Evolutionary conservation across 2,329 filamentous ascomycete species (phyloP), one percentile per base, ranked within the genome.

Genomic region (Aspergillus sp.): DNA sequence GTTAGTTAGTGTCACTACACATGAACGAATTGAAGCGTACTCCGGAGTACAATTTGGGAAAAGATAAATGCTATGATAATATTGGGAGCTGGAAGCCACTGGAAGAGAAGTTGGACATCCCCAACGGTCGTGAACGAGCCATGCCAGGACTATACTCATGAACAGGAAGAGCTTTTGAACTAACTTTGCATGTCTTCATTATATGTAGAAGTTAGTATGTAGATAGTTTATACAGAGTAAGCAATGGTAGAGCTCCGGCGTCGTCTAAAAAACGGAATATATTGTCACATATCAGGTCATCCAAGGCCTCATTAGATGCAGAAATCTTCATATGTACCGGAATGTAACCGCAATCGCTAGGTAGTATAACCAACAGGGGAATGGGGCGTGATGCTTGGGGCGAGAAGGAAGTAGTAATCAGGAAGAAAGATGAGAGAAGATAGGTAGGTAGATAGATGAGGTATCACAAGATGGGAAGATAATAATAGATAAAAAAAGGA

Each of bases 241-340:
- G 19, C 33, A 14, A 39, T n/a, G 35, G 35, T 37, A 37, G 35
- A 37, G 35, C 4, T 37, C 12, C 15, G 2, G 35, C 12, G 35
- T 12, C 6, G 35, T 37, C 35, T n/a, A 37, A 37, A 14, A 14
- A n/a, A n/a, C 5, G 14, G 35, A 37, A 14, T 35, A 40, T 41
- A 41, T 50, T 41, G 35, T 40, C 48, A 27, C 35, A 27, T 41
- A 50, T 44, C 44, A 44, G 39, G 40, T 56, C 54, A 27, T 57
- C 33, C 31, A 40, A 57, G 31, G 21, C 56, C 44, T 53, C 56
- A 46, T 54, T 19, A 57, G 25, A 53, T 52, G 40, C 40, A 11
- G 39, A 19, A 40, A 48, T 23, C 17, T 44, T 47, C 27, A 11
- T 53, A 39, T 50, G 44, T 57, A 54, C 43, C 50, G 49, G 35